Evolutionary conservation across 352 stramenopile genomes (phyloP).

Genomic region (Thalassiosira mediterranea): DNA sequence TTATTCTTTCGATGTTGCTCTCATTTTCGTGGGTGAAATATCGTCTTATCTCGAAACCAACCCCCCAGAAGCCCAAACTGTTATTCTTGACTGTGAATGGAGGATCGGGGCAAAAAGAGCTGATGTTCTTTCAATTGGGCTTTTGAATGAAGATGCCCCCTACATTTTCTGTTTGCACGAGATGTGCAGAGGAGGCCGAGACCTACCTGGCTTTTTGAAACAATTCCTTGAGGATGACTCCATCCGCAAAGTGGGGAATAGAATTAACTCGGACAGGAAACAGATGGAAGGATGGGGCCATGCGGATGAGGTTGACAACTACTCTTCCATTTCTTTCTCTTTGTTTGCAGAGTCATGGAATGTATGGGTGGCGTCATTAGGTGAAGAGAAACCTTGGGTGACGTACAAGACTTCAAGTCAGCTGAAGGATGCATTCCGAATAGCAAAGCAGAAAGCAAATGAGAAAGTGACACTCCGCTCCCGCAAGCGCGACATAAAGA

Average conservation of each 20-base stretch:
- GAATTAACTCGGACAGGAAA: conserved; percentile 3
- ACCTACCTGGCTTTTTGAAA: conserved; percentile 3
- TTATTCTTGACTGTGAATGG: conserved; percentile 13
- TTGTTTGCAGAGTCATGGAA: conserved; percentile 25
- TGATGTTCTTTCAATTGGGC: neutral
- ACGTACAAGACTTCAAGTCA: conserved; percentile 26
- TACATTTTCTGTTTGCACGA: conserved; percentile 7
- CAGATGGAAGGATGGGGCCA: neutral
- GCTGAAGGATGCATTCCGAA: conserved; percentile 23
- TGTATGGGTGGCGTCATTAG: conserved; percentile 2
- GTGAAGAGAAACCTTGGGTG: neutral
- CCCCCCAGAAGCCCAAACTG: neutral
- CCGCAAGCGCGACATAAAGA: no score
- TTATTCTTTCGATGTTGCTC: neutral
- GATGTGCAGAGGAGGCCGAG: neutral
- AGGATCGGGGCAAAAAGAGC: neutral
- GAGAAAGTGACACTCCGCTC: neutral
- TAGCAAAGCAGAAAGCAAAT: neutral
- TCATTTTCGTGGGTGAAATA: conserved; percentile 2
- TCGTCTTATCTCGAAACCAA: neutral
- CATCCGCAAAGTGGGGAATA: conserved; percentile 9
- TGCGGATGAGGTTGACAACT: conserved; percentile 17
- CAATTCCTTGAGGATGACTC: conserved; percentile 5
- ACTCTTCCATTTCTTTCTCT: conserved; percentile 10
- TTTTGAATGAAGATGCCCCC: neutral